A percentile compares a stretch with the other conserved stretches of the same genome.
Conservation (phyloP, 1,139 yeast species). For the Debaryomyces psychrophilus region DNA sequence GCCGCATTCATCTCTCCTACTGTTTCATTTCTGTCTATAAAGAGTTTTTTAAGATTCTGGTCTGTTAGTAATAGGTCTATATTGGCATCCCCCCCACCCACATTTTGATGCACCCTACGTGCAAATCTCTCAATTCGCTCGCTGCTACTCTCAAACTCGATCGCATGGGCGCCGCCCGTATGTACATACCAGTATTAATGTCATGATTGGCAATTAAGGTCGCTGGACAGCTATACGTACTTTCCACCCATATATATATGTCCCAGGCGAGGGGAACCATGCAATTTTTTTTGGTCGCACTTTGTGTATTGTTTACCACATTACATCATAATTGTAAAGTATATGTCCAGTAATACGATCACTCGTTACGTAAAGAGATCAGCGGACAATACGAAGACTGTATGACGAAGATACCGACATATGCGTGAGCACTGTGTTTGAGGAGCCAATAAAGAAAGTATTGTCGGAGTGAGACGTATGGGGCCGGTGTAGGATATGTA, state of each 20-base stretch:
- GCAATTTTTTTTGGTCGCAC: slow-evolving; percentile 1
- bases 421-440: neutral
- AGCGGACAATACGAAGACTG: neutral
- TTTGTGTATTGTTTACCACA: slow-evolving; percentile 10
- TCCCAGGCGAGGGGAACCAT: slow-evolving; percentile 7
- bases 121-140: too few relatives aligned
- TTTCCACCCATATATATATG: slow-evolving; percentile 6
- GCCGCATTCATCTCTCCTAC: neutral
- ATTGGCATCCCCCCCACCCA: neutral
- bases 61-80: slow-evolving; percentile 8
- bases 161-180: neutral
- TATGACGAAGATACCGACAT: neutral
- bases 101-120: neutral
- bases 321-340: slow-evolving; percentile 10
- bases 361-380: slow-evolving; percentile 1
- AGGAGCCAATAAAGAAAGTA: neutral
- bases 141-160: too few relatives aligned
- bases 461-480: neutral
- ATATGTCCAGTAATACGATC: neutral
- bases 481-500: neutral
- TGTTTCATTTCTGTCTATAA: slow-evolving; percentile 9
- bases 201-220: slow-evolving; percentile 15
- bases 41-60: slow-evolving; percentile 17
- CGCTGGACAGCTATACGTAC: neutral
- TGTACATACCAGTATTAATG: slow-evolving; percentile 24